Percentiles rank a stretch among this genome's conserved stretches.
phyloP scores from a whole-genome alignment of 2,329 filamentous ascomycete genomes.

The Didymella pinodella region DNA sequence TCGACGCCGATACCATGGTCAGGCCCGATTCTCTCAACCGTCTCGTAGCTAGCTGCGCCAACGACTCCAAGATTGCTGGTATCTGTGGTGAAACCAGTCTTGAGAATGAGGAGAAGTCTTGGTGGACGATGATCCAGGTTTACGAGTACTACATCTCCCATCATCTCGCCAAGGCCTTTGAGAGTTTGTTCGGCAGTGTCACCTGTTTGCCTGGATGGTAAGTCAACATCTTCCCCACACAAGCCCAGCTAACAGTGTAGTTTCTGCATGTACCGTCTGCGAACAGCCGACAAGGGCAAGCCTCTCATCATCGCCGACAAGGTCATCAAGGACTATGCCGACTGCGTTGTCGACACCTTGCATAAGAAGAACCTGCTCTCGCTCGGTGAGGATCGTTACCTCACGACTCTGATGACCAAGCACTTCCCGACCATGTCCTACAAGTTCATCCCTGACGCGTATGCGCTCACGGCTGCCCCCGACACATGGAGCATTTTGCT shows the following conservation, averaged over 20 bases:
- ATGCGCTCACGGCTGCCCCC: constrained; percentile 90
- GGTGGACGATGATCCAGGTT: constrained; percentile 99
- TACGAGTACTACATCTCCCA: constrained; percentile 99
- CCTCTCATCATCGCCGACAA: constrained; percentile 92
- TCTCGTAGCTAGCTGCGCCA: constrained; percentile 88
- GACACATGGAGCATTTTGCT: constrained; percentile 93
- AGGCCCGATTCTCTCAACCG: constrained; percentile 91
- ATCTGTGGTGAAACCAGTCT: constrained; percentile 97
- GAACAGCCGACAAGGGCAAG: constrained; percentile 91
- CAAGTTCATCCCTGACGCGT: constrained; percentile 94
- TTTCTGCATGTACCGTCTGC: constrained; percentile 98
- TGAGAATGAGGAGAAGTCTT: constrained; percentile 92
- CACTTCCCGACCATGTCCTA: constrained; percentile 95
- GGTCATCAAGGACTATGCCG: constrained; percentile 86
- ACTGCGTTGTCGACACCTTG: constrained; percentile 89
- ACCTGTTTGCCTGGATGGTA: constrained; percentile 99
- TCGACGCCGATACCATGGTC: constrained; percentile 96
- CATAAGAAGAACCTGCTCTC: constrained; percentile 94
- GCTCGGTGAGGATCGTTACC: constrained; percentile 94
- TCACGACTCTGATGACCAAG: constrained; percentile 98
- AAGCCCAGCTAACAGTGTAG: constrained; percentile 58
- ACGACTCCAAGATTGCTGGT: constrained; percentile 94
- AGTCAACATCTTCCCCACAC: constrained; percentile 51
- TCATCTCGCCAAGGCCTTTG: constrained; percentile 94
- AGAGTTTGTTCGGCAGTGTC: constrained; percentile 96